Evolutionary conservation across 2,329 filamentous ascomycete genomes (phyloP).

Genomic region (Hymenoscyphus albidus): DNA sequence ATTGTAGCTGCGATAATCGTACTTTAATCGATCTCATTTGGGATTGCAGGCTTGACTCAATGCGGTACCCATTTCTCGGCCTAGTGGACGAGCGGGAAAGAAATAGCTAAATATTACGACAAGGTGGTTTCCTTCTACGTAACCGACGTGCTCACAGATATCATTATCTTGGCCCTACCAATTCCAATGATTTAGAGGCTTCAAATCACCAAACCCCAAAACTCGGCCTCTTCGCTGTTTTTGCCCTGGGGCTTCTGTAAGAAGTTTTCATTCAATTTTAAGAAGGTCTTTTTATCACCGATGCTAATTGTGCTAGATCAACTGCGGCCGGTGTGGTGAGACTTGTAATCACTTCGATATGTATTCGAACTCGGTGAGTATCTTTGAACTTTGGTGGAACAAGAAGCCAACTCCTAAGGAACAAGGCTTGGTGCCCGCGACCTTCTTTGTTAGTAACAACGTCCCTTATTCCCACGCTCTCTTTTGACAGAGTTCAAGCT

Average conservation of each 20-base stretch:
- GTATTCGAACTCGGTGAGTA: not conserved
- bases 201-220: not conserved
- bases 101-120: not conserved
- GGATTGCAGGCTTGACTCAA: not conserved
- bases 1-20: not conserved
- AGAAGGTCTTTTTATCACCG: not conserved
- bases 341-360: not conserved
- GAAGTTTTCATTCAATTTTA: not conserved
- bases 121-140: not conserved
- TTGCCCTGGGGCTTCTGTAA: not conserved
- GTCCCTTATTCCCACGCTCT: not conserved
- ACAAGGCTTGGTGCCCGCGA: not conserved
- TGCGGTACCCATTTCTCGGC: not conserved
- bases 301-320: not conserved
- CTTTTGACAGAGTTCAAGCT: not conserved
- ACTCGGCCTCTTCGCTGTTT: not conserved
- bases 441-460: not conserved
- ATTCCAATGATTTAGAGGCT: conserved; percentile 5
- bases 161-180: not conserved
- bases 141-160: not conserved
- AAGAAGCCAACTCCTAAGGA: not conserved
- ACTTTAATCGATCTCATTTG: not conserved
- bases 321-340: not conserved
- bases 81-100: not conserved
- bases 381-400: not conserved